phyloP scores from a whole-genome alignment of 768 basidiomycete species.

The Cyathus striatus region DNA sequence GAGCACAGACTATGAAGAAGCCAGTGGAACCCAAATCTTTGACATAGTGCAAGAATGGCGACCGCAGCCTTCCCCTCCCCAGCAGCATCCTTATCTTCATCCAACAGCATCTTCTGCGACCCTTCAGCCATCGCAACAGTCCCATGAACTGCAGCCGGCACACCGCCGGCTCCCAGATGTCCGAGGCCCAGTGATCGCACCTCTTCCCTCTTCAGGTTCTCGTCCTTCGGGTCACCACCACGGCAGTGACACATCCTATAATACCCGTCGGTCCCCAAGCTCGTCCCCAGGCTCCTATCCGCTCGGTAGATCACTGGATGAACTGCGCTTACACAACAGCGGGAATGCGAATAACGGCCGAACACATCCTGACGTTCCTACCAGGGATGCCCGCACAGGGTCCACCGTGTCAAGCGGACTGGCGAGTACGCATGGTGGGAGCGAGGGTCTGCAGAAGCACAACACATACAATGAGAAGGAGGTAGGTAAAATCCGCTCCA shows the following conservation, averaged over 20 bases:
- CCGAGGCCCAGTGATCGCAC: constrained; percentile 22
- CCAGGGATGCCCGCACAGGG: constrained; percentile 14
- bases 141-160: constrained; percentile 14
- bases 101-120: constrained; percentile 3
- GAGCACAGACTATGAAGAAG: constrained; percentile 60
- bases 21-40: constrained; percentile 57
- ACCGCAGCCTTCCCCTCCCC: constrained; percentile 29
- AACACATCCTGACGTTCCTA: constrained; percentile 5
- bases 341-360: constrained; percentile 9
- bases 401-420: constrained; percentile 9
- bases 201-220: constrained; percentile 14
- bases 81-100: constrained; percentile 21
- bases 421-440: constrained; percentile 13
- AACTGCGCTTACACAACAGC: constrained; percentile 24
- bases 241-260: constrained; percentile 13
- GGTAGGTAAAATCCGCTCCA: constrained; percentile 5
- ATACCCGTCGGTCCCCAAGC: constrained; percentile 17
- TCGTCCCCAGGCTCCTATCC: constrained; percentile 22
- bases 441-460: constrained; percentile 10
- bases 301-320: constrained; percentile 28
- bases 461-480: constrained; percentile 11
- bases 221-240: constrained; percentile 24
- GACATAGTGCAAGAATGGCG: constrained; percentile 40
- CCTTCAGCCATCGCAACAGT: constrained; percentile 6
- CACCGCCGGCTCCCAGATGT: constrained; percentile 26